phyloP scores from a whole-genome alignment of 2,329 filamentous ascomycete species.

The Arthrobotrys entomopaga region DNA sequence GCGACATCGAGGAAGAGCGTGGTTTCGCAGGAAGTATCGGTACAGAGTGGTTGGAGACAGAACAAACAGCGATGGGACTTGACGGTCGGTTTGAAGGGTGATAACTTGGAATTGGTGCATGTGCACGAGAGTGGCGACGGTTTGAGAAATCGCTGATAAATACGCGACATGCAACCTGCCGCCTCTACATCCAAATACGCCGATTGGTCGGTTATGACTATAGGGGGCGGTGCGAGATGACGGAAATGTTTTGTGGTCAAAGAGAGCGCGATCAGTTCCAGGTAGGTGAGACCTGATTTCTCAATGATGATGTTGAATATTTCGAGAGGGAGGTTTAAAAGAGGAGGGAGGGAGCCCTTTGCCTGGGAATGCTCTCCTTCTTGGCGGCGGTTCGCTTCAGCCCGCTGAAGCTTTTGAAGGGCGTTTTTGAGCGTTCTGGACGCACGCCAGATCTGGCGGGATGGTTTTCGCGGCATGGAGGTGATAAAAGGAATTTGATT shows the following conservation, averaged over 20 bases:
- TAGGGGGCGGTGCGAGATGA: not conserved
- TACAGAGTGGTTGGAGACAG: constrained; percentile 19
- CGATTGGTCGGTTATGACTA: too few species aligned
- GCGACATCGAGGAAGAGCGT: constrained; percentile 35
- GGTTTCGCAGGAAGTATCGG: constrained; percentile 17
- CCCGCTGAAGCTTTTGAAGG: not conserved
- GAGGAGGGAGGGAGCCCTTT: too few species aligned
- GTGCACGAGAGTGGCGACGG: constrained; percentile 2
- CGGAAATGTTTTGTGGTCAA: constrained; percentile 27
- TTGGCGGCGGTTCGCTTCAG: not conserved
- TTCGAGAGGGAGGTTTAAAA: too few species aligned
- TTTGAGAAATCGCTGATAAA: too few species aligned
- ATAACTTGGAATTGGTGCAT: too few species aligned
- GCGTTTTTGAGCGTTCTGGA: not conserved
- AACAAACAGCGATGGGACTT: constrained; percentile 17
- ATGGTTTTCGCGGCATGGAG: too few species aligned
- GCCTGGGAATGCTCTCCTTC: too few species aligned
- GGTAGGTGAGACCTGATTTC: constrained; percentile 7
- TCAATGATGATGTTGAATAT: too few species aligned
- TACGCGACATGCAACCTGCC: too few species aligned
- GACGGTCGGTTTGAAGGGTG: not conserved
- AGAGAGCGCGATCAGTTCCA: constrained; percentile 30
- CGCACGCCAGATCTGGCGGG: not conserved
- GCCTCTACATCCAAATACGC: too few species aligned
- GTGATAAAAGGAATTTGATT: too few species aligned